Conservation (phyloP, 768 basidiomycete genomes). For the Pleurotus platypus region DNA sequence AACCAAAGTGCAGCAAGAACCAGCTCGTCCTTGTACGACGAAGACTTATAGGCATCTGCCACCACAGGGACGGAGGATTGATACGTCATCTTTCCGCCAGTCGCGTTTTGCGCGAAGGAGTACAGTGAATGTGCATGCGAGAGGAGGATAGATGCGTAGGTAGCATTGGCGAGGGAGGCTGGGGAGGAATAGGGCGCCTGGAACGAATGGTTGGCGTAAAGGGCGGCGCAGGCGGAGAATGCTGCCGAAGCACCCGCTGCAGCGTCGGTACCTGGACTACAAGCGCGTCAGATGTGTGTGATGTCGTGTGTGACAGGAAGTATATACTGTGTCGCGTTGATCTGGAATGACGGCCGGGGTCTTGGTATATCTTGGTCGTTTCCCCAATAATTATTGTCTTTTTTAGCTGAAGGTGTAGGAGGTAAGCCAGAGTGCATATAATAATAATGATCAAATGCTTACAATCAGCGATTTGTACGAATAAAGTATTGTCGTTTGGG, state of each 20-base stretch:
- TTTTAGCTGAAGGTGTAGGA: slow-evolving; percentile 33
- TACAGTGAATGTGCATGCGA: slow-evolving; percentile 76
- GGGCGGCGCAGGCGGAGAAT: slow-evolving; percentile 79
- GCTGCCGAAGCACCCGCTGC: slow-evolving; percentile 83
- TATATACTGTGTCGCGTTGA: slow-evolving; percentile 57
- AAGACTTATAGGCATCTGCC: slow-evolving; percentile 65
- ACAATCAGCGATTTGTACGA: slow-evolving; percentile 74
- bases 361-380: slow-evolving; percentile 75
- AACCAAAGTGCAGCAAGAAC: slow-evolving; percentile 75
- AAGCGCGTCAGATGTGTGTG: neutral
- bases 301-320: neutral
- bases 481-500: slow-evolving; percentile 66
- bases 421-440: slow-evolving; percentile 4
- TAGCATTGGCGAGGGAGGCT: slow-evolving; percentile 65
- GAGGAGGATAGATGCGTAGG: slow-evolving; percentile 69
- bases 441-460: slow-evolving; percentile 14
- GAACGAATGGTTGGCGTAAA: slow-evolving; percentile 67
- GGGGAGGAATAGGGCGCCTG: slow-evolving; percentile 48
- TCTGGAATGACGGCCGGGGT: slow-evolving; percentile 71
- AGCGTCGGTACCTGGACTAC: slow-evolving; percentile 79
- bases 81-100: slow-evolving; percentile 57
- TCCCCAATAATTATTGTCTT: slow-evolving; percentile 86
- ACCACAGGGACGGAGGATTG: slow-evolving; percentile 68
- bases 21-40: slow-evolving; percentile 70
- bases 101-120: slow-evolving; percentile 67